Evolutionary conservation across 1,284 basidiomycete species (phyloP), one percentile per base, ranked within the genome.

Genomic region (Amylostereum areolatum): DNA sequence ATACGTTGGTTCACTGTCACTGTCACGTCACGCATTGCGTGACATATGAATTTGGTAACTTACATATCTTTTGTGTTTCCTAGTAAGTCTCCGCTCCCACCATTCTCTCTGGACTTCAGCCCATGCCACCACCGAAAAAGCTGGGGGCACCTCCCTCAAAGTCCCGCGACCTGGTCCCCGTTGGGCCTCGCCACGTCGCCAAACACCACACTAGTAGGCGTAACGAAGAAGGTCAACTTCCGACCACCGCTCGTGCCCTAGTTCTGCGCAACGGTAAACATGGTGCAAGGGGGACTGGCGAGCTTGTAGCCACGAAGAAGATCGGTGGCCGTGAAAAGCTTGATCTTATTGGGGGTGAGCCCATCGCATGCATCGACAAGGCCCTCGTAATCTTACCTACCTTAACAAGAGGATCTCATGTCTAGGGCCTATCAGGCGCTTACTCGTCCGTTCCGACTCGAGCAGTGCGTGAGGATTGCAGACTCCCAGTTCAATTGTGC

Each of bases 271-370:
- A 88, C 59, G 83, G 83, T 36, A 89, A 86, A 59, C 66, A 84
- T 64, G 85, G 82, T 3, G 71, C 82, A 30, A 75, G 73, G 50
- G 86, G 86, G 40, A 80, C 80, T 3, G 86, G 85, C 28, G 85
- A 88, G 63, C 29, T 87, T 36, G 61, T 81, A 43, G 63, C 77
- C 18, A 68, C 72, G 48, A 72, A 67, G 32, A 83, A 74, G 59
- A 75, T 88, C 56, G 80, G 74, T 50, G 86, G 86, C 1, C 74
- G 84, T 58, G 87, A 90, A 65, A 89, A 89, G 59, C 70, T 89
- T 29, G 85, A 88, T 60, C 72, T 89, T 29, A 67, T 89, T 34
- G 85, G 84, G 55, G 85, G 86, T 86, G 59, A 48, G 68, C 66
- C 5, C 29, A 5, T 40, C 8, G 28, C 37, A 18, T 18, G 18